These are phyloP conservation scores for Simplicillium sp. DNA, from an alignment of 2,329 filamentous ascomycete species.

Conservation along the genomic window DNA sequence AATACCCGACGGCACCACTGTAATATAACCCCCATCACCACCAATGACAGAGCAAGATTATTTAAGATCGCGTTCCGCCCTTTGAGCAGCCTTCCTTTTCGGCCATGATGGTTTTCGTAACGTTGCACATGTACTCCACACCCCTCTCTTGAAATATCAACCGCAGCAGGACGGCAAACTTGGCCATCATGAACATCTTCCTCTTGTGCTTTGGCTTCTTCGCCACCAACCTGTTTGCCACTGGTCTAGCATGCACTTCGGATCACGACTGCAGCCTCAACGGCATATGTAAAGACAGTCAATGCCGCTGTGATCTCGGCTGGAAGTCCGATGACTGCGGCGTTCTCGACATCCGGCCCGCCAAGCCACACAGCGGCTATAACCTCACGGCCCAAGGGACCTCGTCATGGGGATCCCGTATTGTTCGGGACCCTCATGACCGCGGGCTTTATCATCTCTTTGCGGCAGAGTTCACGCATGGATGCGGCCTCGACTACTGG, in stretches of 20 bases:
- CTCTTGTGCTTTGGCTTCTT: not conserved
- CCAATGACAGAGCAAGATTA: too few species aligned
- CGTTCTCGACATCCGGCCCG: constrained; percentile 31
- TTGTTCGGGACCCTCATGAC: constrained; percentile 30
- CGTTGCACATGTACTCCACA: too few species aligned
- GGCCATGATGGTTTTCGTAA: too few species aligned
- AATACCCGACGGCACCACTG: too few species aligned
- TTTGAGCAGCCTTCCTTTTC: too few species aligned
- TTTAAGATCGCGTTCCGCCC: too few species aligned
- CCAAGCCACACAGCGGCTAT: constrained; percentile 29
- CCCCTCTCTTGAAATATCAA: too few species aligned
- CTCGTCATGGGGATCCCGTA: constrained; percentile 38
- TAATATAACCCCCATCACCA: too few species aligned
- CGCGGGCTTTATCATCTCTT: constrained; percentile 31
- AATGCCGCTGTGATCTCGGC: constrained; percentile 26
- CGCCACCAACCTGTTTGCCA: not conserved
- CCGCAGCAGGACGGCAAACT: too few species aligned
- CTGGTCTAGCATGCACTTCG: too few species aligned
- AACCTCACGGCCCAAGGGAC: constrained; percentile 31
- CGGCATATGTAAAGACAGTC: constrained; percentile 12
- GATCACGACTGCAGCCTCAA: constrained; percentile 22
- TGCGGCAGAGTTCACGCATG: constrained; percentile 31
- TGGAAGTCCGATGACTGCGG: constrained; percentile 35
- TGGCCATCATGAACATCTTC: not conserved
- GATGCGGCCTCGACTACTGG: constrained; percentile 37